Evolutionary conservation across 257 asterid genomes (phyloP), one percentile per base, ranked within the genome.

Genomic region (Eucommia ulmoides): DNA sequence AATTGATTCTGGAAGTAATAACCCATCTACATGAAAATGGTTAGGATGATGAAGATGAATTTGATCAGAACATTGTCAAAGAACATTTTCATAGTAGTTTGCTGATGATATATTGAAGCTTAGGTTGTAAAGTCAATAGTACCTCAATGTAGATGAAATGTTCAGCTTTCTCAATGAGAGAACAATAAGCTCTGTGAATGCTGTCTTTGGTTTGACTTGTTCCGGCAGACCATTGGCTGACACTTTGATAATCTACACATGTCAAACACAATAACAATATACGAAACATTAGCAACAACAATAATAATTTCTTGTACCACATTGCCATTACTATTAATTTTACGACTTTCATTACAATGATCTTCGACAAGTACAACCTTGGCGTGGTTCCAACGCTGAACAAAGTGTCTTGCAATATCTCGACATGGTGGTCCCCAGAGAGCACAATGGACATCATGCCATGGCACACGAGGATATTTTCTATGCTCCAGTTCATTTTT

Each of bases 361-460:
- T n/a, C n/a, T n/a, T n/a, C n/a, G n/a, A 35, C 16, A 35, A 35
- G 44, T 3, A 10, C 44, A 5, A 35, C 97, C 95, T 88, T 89
- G 23, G 96, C 97, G 65, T 89, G 93, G 76, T 89, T 89, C 97
- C 97, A 89, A 22, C 97, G 94, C 59, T 85, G 96, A 71, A 83
- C 83, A 60, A 85, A 89, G 66, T 89, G 97, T 69, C 94, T 79
- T 22, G 97, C 96, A 52, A 89, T 69, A 64, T 89, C 97, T 78
- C 81, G 84, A 66, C 96, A 89, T 45, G 97, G 79, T 22, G 94
- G 94, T 18, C 96, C 97, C 97, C 97, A 89, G 22, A 89, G 65
- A 17, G 97, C 93, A 54, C 97, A 89, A 41, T 89, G 97, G 69
- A 89, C 97, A 52, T 89, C 97, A 20, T 89, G 97, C 97, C 97